Percentiles rank a stretch among this genome's conserved stretches.
Evolutionary conservation across 768 basidiomycete species (phyloP).

Genomic region (Termitomyces sp.): DNA sequence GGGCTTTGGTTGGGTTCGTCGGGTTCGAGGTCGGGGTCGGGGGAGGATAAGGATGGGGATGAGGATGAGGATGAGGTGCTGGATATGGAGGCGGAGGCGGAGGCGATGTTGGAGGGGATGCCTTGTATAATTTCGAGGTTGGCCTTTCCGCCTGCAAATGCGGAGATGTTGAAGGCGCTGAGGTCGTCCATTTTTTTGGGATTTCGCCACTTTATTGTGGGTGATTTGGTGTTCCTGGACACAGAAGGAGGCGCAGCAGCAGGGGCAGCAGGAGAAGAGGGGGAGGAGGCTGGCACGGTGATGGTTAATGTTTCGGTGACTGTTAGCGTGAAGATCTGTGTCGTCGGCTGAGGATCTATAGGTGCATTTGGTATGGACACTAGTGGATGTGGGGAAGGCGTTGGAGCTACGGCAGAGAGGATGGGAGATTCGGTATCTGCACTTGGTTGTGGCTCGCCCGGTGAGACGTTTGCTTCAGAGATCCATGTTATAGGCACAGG

Average conservation of each 20-base stretch:
- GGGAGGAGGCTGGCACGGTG: conserved; percentile 17
- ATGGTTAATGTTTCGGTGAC: conserved; percentile 27
- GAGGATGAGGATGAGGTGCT: background rate
- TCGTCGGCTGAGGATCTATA: background rate
- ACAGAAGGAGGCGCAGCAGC: background rate
- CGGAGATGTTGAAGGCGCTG: conserved; percentile 54
- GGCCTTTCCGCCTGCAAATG: conserved; percentile 50
- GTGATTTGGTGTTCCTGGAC: background rate
- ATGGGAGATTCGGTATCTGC: background rate
- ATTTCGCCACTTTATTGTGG: conserved; percentile 43
- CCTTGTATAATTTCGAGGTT: conserved; percentile 58
- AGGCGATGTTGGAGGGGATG: conserved; percentile 32
- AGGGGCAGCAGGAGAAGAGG: conserved; percentile 12
- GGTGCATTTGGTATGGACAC: conserved; percentile 1
- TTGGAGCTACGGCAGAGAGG: conserved; percentile 1
- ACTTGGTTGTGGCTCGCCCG: background rate
- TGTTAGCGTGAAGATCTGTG: conserved; percentile 7
- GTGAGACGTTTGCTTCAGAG: conserved; percentile 3
- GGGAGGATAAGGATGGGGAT: background rate
- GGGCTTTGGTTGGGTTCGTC: conserved; percentile 10
- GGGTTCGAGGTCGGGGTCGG: background rate
- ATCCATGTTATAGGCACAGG: conserved; percentile 4
- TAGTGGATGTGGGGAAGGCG: background rate
- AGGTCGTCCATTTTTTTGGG: conserved; percentile 59
- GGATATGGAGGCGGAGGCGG: conserved; percentile 19